phyloP scores from a whole-genome alignment of 371 early-diverging fungal species.

The Blakeslea trispora region DNA sequence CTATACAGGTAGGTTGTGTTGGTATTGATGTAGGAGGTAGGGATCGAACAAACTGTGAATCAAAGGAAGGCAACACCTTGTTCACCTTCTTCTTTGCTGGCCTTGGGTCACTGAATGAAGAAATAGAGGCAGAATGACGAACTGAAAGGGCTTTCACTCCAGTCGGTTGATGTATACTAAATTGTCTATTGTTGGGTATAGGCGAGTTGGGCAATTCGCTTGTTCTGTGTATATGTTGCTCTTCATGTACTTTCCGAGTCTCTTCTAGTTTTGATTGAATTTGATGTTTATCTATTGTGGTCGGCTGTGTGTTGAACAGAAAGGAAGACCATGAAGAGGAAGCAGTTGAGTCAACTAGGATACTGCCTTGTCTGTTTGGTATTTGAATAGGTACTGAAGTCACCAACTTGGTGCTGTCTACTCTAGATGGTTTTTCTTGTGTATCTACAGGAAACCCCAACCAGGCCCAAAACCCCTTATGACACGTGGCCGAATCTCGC shows the following conservation, averaged over 20 bases:
- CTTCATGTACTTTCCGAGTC: background rate
- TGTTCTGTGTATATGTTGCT: constrained; percentile 2
- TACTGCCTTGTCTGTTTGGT: background rate
- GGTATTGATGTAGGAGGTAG: constrained; percentile 15
- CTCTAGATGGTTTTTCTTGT: background rate
- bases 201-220: constrained; percentile 10
- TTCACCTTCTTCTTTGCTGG: constrained; percentile 22
- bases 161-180: no score
- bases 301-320: constrained; percentile 6
- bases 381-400: background rate
- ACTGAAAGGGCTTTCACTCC: background rate
- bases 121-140: constrained; percentile 12
- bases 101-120: constrained; percentile 1
- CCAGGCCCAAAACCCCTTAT: constrained; percentile 1
- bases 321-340: constrained; percentile 12
- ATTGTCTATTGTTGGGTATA: background rate
- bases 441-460: background rate
- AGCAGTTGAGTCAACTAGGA: background rate
- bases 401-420: background rate
- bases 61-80: constrained; percentile 33
- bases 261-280: background rate
- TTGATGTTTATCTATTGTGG: background rate
- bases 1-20: no score
- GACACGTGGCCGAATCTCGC: background rate
- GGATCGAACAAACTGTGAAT: constrained; percentile 28